Percentiles rank a stretch among this genome's conserved stretches.
Conservation (phyloP, 2,329 filamentous ascomycete genomes). For the Setomelanomma holmii region DNA sequence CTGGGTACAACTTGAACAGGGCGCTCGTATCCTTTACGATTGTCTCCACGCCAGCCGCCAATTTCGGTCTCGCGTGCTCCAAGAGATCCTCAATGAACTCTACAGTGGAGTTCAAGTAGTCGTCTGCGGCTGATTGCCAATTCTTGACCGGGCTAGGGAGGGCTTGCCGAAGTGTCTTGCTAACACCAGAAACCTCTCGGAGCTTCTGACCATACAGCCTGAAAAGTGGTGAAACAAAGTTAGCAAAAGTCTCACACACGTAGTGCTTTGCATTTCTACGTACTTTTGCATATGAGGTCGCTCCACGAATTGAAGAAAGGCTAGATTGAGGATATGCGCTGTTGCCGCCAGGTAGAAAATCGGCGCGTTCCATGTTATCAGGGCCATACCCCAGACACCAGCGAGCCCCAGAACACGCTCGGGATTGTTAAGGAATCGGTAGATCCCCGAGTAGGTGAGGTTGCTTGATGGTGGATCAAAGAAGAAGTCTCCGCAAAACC, state of each 20-base stretch:
- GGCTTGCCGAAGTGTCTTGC: conserved; percentile 87
- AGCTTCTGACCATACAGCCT: conserved; percentile 81
- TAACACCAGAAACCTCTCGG: conserved; percentile 85
- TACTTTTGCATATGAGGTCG: conserved; percentile 95
- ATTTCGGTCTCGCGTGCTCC: conserved; percentile 82
- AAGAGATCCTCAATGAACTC: conserved; percentile 92
- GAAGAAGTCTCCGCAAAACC: conserved; percentile 99
- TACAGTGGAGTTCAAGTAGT: conserved; percentile 81
- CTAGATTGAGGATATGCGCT: conserved; percentile 83
- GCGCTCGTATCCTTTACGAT: conserved; percentile 88
- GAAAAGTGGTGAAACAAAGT: not conserved
- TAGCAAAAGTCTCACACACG: not conserved
- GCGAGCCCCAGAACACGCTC: conserved; percentile 92
- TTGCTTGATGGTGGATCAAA: conserved; percentile 83
- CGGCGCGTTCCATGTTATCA: conserved; percentile 88
- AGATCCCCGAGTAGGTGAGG: conserved; percentile 94
- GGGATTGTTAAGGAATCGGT: conserved; percentile 97
- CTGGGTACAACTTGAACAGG: conserved; percentile 87
- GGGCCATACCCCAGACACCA: conserved; percentile 91
- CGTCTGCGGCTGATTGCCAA: conserved; percentile 86
- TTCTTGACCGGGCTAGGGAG: conserved; percentile 83
- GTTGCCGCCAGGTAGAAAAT: conserved; percentile 87
- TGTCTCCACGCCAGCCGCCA: conserved; percentile 83
- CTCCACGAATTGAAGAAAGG: conserved; percentile 92
- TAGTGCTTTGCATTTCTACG: not conserved